These are phyloP conservation scores for Candida sonorensis DNA, from an alignment of 805 yeast genomes.

Conservation along the genomic window DNA sequence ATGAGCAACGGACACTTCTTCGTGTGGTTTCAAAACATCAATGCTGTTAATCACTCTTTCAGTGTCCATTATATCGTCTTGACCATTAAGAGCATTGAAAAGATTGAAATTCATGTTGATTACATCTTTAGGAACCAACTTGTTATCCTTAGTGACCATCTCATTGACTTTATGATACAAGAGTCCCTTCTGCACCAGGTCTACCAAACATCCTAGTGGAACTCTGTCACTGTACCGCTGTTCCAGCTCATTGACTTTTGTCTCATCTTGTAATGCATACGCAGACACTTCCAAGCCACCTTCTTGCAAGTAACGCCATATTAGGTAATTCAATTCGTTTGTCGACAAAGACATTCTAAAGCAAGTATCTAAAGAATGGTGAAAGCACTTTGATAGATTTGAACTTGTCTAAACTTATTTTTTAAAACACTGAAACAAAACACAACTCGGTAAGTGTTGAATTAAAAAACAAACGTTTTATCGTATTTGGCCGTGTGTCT, in stretches of 20 bases:
- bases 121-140: constrained; percentile 17
- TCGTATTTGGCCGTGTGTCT: too few relatives aligned
- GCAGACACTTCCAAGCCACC: constrained; percentile 73
- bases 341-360: constrained; percentile 72
- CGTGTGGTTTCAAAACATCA: too few relatives aligned
- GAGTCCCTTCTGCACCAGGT: constrained; percentile 80
- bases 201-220: constrained; percentile 77
- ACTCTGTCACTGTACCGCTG: constrained; percentile 40
- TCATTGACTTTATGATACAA: constrained; percentile 68
- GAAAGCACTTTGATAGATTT: too few relatives aligned
- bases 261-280: constrained; percentile 70
- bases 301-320: constrained; percentile 92
- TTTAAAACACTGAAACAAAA: too few relatives aligned
- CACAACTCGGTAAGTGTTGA: too few relatives aligned
- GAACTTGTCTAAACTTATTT: too few relatives aligned
- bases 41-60: constrained; percentile 2
- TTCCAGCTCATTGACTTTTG: constrained; percentile 55
- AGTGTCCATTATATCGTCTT: not conserved
- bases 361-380: not conserved
- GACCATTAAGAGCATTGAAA: constrained; percentile 30
- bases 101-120: constrained; percentile 36
- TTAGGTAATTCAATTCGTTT: constrained; percentile 78
- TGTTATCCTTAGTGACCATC: constrained; percentile 26
- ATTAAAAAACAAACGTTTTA: too few relatives aligned
- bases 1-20: too few relatives aligned